Evolutionary conservation across 2,329 filamentous ascomycete genomes (phyloP).

Genomic region (Paraphaeosphaeria sporulosa): DNA sequence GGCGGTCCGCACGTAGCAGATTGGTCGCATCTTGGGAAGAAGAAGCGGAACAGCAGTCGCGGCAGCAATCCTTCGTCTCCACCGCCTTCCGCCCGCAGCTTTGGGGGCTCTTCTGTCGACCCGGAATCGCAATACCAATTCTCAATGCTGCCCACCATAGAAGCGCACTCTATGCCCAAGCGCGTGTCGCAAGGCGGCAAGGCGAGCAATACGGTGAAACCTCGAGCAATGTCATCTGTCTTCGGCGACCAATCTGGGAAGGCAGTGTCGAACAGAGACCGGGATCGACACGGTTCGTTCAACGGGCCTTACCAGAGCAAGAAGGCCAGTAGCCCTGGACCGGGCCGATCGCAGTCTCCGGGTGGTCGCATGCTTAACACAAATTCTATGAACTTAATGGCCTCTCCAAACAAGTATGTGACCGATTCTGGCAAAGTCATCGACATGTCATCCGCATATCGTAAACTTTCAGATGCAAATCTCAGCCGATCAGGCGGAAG

Average conservation of each 20-base stretch:
- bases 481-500: conserved; percentile 69
- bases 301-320: conserved; percentile 44
- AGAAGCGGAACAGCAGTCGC: conserved; percentile 41
- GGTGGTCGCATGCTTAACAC: conserved; percentile 55
- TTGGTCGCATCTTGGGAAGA: conserved; percentile 48
- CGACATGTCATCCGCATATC: conserved; percentile 74
- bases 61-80: conserved; percentile 43
- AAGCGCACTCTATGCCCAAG: conserved; percentile 51
- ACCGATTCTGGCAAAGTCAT: conserved; percentile 69
- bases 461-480: conserved; percentile 75
- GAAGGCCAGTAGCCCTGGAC: conserved; percentile 51
- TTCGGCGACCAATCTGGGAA: conserved; percentile 41
- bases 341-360: conserved; percentile 47
- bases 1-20: conserved; percentile 37
- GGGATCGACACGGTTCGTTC: conserved; percentile 50
- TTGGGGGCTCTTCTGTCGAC: conserved; percentile 37
- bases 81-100: conserved; percentile 27
- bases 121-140: conserved; percentile 54
- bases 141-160: conserved; percentile 56
- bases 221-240: conserved; percentile 56
- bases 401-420: conserved; percentile 54
- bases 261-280: conserved; percentile 26
- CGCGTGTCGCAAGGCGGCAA: conserved; percentile 54
- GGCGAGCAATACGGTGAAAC: conserved; percentile 47
- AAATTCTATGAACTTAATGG: conserved; percentile 57